phyloP scores from a whole-genome alignment of 306 rosid species.

The Alnus glutinosa region DNA sequence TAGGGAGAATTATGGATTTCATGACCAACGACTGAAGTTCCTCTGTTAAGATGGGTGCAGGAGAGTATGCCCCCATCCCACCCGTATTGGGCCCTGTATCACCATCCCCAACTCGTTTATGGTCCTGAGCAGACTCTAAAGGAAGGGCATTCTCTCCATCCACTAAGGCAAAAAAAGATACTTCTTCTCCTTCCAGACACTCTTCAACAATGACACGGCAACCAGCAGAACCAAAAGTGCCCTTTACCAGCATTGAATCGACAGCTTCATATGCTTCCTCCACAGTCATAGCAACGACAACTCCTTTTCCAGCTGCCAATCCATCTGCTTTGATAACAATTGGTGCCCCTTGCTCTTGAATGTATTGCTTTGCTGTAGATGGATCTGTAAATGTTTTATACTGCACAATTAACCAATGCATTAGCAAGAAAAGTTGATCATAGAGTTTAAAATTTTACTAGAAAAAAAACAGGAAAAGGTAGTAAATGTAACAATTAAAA shows the following conservation, averaged over 20 bases:
- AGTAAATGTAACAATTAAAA: not conserved
- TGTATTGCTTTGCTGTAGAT: conserved; percentile 76
- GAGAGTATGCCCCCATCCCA: conserved; percentile 99
- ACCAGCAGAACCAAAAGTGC: conserved; percentile 89
- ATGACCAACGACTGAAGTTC: conserved; percentile 76
- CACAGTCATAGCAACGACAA: conserved; percentile 71
- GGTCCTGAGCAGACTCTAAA: conserved; percentile 97
- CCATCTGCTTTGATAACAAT: conserved; percentile 95
- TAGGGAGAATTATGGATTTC: conserved; percentile 85
- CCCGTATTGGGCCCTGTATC: conserved; percentile 97
- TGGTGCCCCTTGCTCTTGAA: conserved; percentile 82
- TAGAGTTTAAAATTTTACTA: not conserved
- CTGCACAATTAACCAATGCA: conserved; percentile 52
- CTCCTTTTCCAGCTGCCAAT: conserved; percentile 97
- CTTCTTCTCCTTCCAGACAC: conserved; percentile 95
- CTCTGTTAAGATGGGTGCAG: conserved; percentile 81
- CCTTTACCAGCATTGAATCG: conserved; percentile 87
- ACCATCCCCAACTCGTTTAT: conserved; percentile 91
- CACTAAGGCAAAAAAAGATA: conserved; percentile 84
- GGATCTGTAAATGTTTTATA: conserved; percentile 78
- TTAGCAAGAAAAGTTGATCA: conserved; percentile 9
- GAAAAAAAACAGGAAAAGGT: not conserved
- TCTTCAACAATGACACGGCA: conserved; percentile 80
- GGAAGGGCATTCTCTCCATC: conserved; percentile 96
- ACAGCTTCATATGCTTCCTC: conserved; percentile 92